A percentile compares a stretch with the other conserved stretches of the same genome.
phyloP scores from a whole-genome alignment of 306 rosid species.

The Pterocarpus macrocarpus region DNA sequence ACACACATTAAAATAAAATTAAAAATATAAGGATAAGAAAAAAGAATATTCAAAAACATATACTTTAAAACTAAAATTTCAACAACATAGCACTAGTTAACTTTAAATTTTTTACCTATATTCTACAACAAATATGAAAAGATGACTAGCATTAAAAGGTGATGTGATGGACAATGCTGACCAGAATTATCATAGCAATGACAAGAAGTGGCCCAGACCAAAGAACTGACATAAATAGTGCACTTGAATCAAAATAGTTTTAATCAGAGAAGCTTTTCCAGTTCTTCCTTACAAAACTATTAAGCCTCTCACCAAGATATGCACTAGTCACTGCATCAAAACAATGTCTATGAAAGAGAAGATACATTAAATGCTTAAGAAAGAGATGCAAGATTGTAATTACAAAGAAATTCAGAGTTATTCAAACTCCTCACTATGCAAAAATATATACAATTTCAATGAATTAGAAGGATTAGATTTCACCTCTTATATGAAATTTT shows the following conservation, averaged over 20 bases:
- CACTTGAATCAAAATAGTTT: constrained; percentile 87
- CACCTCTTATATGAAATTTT: constrained; percentile 14
- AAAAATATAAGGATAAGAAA: no score
- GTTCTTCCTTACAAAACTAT: constrained; percentile 65
- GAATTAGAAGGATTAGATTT: neutral
- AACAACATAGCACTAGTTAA: no score
- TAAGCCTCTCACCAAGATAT: constrained; percentile 83
- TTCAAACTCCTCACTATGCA: constrained; percentile 1
- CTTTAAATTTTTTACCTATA: no score
- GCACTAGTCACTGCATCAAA: constrained; percentile 87
- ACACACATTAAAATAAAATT: no score
- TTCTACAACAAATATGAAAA: no score
- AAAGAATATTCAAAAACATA: no score
- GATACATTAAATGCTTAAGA: constrained; percentile 12
- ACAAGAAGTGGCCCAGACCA: constrained; percentile 99
- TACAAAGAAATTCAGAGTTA: neutral
- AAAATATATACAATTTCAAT: constrained; percentile 34
- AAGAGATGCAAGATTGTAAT: constrained; percentile 6
- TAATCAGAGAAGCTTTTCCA: constrained; percentile 87
- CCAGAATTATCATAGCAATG: constrained; percentile 87
- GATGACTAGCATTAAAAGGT: neutral
- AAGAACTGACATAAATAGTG: constrained; percentile 78
- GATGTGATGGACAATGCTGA: constrained; percentile 48
- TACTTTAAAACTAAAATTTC: no score
- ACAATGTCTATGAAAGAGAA: constrained; percentile 34